Evolutionary conservation across 768 basidiomycete genomes (phyloP).

Genomic region (Rhizopogon salebrosus): DNA sequence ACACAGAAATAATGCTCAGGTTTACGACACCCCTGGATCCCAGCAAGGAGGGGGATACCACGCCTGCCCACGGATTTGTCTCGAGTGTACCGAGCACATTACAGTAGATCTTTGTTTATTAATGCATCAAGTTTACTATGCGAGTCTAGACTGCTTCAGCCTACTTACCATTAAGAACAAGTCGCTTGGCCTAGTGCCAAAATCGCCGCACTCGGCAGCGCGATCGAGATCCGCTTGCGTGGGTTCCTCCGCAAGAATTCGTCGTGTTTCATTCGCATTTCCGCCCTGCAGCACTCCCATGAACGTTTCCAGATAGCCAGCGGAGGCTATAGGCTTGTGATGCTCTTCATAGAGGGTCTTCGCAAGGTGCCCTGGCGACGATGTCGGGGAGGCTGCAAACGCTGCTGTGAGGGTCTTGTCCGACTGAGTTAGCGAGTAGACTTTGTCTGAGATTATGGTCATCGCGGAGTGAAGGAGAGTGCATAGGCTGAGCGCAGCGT

Average conservation of each 20-base stretch:
- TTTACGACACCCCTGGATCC: conserved; percentile 61
- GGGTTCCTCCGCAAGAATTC: conserved; percentile 19
- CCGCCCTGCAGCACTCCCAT: conserved; percentile 13
- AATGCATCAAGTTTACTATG: not conserved
- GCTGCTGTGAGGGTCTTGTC: conserved; percentile 36
- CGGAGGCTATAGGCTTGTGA: conserved; percentile 20
- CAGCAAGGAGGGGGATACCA: conserved; percentile 60
- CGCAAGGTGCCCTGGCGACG: conserved; percentile 33
- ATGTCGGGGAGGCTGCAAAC: conserved; percentile 32
- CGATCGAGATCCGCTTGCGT: conserved; percentile 39
- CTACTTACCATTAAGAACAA: conserved; percentile 52
- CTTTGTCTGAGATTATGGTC: conserved; percentile 26
- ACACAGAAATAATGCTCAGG: conserved; percentile 55
- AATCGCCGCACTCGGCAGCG: conserved; percentile 45
- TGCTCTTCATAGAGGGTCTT: conserved; percentile 33
- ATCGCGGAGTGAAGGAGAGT: not conserved
- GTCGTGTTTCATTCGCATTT: conserved; percentile 13
- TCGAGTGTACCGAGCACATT: conserved; percentile 59
- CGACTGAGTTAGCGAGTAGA: conserved; percentile 27
- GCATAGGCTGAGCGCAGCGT: not conserved
- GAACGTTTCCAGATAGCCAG: conserved; percentile 14
- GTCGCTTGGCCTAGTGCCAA: conserved; percentile 49
- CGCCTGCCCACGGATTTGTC: conserved; percentile 45
- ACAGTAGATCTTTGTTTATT: conserved; percentile 45
- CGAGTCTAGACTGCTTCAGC: not conserved